These are phyloP conservation scores for Fusarium sp. DNA, from an alignment of 2,329 filamentous ascomycete genomes.

Conservation along the genomic window DNA sequence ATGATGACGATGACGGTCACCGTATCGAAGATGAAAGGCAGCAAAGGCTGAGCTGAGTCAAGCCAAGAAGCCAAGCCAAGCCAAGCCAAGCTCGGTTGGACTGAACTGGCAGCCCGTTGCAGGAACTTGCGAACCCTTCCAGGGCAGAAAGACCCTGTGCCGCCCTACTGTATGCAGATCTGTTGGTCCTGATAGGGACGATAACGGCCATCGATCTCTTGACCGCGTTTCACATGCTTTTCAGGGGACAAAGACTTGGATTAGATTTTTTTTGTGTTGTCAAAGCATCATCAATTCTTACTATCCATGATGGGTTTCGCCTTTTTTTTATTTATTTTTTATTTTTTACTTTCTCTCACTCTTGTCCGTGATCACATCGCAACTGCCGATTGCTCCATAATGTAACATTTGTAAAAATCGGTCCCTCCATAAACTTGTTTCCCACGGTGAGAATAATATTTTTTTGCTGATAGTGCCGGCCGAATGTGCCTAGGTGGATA, in stretches of 20 bases:
- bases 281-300: slow-evolving; percentile 1
- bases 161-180: slow-evolving; percentile 19
- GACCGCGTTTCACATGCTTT: slow-evolving; percentile 36
- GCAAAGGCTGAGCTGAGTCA: slow-evolving; percentile 18
- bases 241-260: slow-evolving; percentile 21
- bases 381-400: slow-evolving; percentile 16
- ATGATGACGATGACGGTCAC: slow-evolving; percentile 20
- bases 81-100: slow-evolving; percentile 27
- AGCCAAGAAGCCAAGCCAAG: slow-evolving; percentile 14
- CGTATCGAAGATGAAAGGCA: slow-evolving; percentile 30
- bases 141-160: slow-evolving; percentile 18
- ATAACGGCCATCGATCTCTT: slow-evolving; percentile 29
- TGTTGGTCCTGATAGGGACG: slow-evolving; percentile 12
- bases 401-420: slow-evolving; percentile 11
- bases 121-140: slow-evolving; percentile 19
- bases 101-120: slow-evolving; percentile 19
- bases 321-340: too few relatives aligned
- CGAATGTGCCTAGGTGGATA: slow-evolving; percentile 23
- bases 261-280: slow-evolving; percentile 11
- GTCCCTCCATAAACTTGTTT: background rate
- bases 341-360: background rate
- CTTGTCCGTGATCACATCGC: slow-evolving; percentile 7
- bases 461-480: slow-evolving; percentile 29
- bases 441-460: slow-evolving; percentile 19
- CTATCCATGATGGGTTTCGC: background rate